Percentiles rank a stretch among this genome's conserved stretches.
phyloP scores from a whole-genome alignment of 179 eudicot species.

The Spinacia oleracea region DNA sequence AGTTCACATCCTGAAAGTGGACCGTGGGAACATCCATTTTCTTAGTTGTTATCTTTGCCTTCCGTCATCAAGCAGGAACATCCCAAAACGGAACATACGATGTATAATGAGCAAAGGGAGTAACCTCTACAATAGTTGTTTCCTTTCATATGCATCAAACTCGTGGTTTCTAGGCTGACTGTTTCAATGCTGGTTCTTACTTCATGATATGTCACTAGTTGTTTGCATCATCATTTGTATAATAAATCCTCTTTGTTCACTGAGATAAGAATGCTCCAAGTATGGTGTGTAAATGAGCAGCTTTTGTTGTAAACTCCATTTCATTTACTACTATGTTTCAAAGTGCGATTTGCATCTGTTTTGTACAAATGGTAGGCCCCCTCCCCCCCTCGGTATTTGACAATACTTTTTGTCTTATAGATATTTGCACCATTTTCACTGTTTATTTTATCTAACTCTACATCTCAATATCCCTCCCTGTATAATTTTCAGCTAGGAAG shows the following conservation, averaged over 20 bases:
- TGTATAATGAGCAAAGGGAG: neutral
- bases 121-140: constrained; percentile 6
- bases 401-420: neutral
- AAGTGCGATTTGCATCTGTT: neutral
- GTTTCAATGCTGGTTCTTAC: neutral
- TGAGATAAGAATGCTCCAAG: neutral
- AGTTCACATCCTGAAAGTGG: neutral
- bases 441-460: neutral
- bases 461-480: neutral
- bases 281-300: neutral
- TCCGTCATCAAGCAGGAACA: neutral
- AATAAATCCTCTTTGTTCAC: neutral
- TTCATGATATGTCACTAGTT: neutral
- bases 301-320: neutral
- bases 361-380: neutral
- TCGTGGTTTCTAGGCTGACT: neutral
- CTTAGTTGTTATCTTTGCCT: neutral
- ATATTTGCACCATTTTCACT: neutral
- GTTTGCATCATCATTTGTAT: neutral
- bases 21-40: neutral
- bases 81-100: neutral
- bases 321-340: neutral
- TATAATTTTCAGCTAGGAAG: constrained; percentile 57
- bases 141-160: constrained; percentile 1
- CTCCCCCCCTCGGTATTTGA: neutral